Evolutionary conservation across 148 eudicot genomes (phyloP).

Genomic region (Dianthus caryophyllus): DNA sequence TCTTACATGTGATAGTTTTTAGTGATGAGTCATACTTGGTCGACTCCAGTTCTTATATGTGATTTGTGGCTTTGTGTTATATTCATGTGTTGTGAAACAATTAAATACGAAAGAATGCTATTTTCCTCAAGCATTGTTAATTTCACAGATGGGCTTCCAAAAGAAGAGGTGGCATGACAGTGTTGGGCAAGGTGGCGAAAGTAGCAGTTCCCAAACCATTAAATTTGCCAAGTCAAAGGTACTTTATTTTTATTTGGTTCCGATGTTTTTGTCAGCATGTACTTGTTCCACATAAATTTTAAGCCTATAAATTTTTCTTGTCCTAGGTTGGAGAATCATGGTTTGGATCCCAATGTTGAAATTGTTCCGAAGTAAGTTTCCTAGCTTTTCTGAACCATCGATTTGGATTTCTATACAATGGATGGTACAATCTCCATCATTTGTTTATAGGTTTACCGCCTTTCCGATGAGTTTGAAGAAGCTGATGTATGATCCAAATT

Average conservation of each 20-base stretch:
- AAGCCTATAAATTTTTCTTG: constrained; percentile 20
- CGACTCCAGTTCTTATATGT: no score
- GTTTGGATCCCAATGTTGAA: constrained; percentile 89
- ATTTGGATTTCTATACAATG: not conserved
- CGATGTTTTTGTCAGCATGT: constrained; percentile 15
- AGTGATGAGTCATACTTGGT: not conserved
- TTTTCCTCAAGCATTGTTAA: constrained; percentile 4
- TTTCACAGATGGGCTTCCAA: constrained; percentile 69
- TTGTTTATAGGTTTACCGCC: not conserved
- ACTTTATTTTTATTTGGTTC: constrained; percentile 10
- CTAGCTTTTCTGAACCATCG: constrained; percentile 5
- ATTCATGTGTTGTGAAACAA: no score
- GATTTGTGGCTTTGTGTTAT: not conserved
- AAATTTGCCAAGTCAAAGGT: constrained; percentile 98
- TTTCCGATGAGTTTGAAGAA: constrained; percentile 8
- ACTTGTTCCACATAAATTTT: constrained; percentile 26
- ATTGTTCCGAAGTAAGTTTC: constrained; percentile 97
- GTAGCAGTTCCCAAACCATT: constrained; percentile 98
- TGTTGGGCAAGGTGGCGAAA: constrained; percentile 93
- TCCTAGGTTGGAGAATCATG: constrained; percentile 93
- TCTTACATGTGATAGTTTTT: not conserved
- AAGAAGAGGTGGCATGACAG: constrained; percentile 97
- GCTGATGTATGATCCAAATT: constrained; percentile 9
- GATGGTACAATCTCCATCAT: not conserved
- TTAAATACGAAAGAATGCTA: not conserved